Evolutionary conservation across 106 monocot species (phyloP).

Genomic region (Apostasia ramifera): DNA sequence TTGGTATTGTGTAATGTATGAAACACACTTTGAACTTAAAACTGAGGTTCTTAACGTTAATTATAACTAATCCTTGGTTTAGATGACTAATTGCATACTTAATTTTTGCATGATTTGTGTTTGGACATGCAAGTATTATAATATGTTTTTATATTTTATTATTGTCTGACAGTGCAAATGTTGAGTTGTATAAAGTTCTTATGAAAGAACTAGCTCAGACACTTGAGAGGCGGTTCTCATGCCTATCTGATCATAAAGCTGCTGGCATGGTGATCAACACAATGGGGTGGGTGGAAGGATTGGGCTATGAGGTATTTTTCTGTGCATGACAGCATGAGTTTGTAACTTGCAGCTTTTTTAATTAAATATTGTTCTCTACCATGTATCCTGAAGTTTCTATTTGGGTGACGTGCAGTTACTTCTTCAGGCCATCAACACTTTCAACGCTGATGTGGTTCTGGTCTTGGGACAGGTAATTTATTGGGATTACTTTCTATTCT

Average conservation of each 20-base stretch:
- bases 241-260: slow-evolving; percentile 84
- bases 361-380: not conserved
- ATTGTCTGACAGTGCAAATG: slow-evolving; percentile 56
- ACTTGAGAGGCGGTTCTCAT: slow-evolving; percentile 71
- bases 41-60: not conserved
- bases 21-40: too few species aligned
- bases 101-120: not conserved
- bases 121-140: not conserved
- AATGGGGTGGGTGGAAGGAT: slow-evolving; percentile 97
- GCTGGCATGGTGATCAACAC: slow-evolving; percentile 99
- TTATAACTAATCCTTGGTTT: not conserved
- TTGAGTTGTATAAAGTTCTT: slow-evolving; percentile 79
- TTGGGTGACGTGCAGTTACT: slow-evolving; percentile 42
- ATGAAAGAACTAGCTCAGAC: slow-evolving; percentile 85
- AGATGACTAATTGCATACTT: not conserved
- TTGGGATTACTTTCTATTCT: not conserved
- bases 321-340: not conserved
- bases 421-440: slow-evolving; percentile 73
- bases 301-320: slow-evolving; percentile 79
- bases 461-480: slow-evolving; percentile 77
- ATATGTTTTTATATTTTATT: not conserved
- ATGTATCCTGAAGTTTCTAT: not conserved
- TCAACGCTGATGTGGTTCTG: slow-evolving; percentile 71
- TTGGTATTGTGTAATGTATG: not conserved
- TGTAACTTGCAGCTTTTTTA: not conserved